Evolutionary conservation across 225 moss, liverwort and hornwort species (phyloP).

Genomic region (Bryum argenteum): DNA sequence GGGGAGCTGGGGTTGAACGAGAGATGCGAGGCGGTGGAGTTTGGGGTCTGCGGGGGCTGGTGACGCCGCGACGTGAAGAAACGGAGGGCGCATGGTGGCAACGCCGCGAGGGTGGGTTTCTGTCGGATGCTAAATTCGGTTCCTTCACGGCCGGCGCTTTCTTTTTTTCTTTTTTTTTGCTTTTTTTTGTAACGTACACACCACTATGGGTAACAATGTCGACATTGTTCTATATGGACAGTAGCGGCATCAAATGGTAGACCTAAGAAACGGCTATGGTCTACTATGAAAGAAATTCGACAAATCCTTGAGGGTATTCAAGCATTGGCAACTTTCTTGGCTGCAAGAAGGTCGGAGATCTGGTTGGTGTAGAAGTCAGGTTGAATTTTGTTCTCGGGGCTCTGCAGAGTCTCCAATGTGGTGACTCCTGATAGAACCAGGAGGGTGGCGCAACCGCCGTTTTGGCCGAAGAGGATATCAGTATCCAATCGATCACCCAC

Average conservation of each 20-base stretch:
- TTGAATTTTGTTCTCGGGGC: constrained; percentile 64
- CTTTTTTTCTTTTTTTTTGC: no score
- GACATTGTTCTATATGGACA: no score
- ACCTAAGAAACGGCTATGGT: no score
- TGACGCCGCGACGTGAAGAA: neutral
- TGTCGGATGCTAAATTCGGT: neutral
- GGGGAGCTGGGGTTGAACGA: neutral
- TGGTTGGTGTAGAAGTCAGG: constrained; percentile 79
- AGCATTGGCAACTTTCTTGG: constrained; percentile 47
- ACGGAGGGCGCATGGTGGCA: neutral
- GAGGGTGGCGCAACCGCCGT: constrained; percentile 85
- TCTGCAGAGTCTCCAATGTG: constrained; percentile 68
- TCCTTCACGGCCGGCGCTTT: neutral
- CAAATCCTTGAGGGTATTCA: neutral
- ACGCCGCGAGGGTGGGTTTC: neutral
- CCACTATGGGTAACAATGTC: no score
- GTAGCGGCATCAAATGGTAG: no score
- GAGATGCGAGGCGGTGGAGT: neutral
- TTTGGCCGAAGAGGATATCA: constrained; percentile 89
- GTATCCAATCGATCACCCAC: constrained; percentile 93
- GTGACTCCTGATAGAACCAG: constrained; percentile 92
- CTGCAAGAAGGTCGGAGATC: constrained; percentile 72
- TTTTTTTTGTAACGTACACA: no score
- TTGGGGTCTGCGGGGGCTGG: neutral
- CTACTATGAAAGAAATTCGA: no score